Evolutionary conservation across 306 rosid genomes (phyloP), one percentile per base, ranked within the genome.

Genomic region (Senna tora): DNA sequence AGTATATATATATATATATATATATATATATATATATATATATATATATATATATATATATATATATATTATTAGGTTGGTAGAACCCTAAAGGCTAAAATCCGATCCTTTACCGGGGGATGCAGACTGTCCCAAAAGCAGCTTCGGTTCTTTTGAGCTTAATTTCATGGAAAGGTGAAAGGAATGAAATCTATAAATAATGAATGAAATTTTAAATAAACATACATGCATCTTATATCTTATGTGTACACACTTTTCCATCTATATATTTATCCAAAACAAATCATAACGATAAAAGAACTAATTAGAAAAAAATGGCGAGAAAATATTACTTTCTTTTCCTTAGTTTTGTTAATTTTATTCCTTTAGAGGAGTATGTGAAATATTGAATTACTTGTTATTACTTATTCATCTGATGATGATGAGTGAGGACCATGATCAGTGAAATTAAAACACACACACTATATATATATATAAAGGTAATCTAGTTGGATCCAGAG

Each of bases 91-190:
- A 67, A 30, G 67, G 4, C 30, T 41, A 45, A 65, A 43, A 65
- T 65, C 59, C 28, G 32, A 65, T 65, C 59, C 28, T 38, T 32
- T 65, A 9, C 4, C 7, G 25, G 22, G 61, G 36, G 61, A 58
- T 57, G 22, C 67, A 47, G 57, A 70, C 80, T 65, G 30, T 68
- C 28, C 47, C 28, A 61, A 50, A 43, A 39, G 16, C 4, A 15
- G 9, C 11, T 4, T 21, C 16, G 49, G 33, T 34, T 36, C 75
- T 65, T 75, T 68, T 68, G 50, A 69, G 51, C 22, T 8, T 6
- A 60, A 7, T 69, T 69, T 50, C 71, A 50, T 51, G 14, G 53
- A 73, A 62, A 11, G 77, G 64, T 61, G 69, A 34, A 47, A 72
- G 61, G n/a, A 49, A 46, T 33, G 21, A 20, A 38, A 49, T 68